Evolutionary conservation across 306 rosid species (phyloP).

Genomic region (Cucumis cinereus): DNA sequence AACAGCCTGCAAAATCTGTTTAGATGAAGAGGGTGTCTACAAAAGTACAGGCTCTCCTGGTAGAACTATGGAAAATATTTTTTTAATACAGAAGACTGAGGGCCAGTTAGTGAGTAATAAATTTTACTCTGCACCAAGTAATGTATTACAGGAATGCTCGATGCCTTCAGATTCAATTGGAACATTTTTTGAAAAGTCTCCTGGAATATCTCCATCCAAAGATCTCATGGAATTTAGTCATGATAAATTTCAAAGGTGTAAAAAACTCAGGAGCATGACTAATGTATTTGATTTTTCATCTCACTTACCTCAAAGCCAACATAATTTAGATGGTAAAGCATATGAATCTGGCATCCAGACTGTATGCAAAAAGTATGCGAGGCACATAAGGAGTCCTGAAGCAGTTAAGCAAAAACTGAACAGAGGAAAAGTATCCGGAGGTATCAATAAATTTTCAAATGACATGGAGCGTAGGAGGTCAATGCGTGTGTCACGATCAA

Average conservation of each 20-base stretch:
- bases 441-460: slow-evolving; percentile 8
- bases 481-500: slow-evolving; percentile 30
- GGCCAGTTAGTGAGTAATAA: slow-evolving; percentile 10
- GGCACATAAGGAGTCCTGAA: slow-evolving; percentile 14
- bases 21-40: slow-evolving; percentile 15
- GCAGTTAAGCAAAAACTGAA: slow-evolving; percentile 14
- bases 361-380: slow-evolving; percentile 14
- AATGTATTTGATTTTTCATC: slow-evolving; percentile 11
- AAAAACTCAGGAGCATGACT: slow-evolving; percentile 1
- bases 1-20: slow-evolving; percentile 30
- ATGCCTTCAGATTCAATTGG: slow-evolving; percentile 1
- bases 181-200: slow-evolving; percentile 7
- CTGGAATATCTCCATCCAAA: neutral
- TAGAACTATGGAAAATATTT: slow-evolving; percentile 12
- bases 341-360: slow-evolving; percentile 14
- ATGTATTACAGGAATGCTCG: slow-evolving; percentile 2
- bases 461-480: slow-evolving; percentile 1
- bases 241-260: slow-evolving; percentile 8
- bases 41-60: slow-evolving; percentile 6
- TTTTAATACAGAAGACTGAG: slow-evolving; percentile 13
- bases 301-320: slow-evolving; percentile 24
- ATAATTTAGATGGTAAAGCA: slow-evolving; percentile 10
- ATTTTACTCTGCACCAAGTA: neutral
- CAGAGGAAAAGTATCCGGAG: slow-evolving; percentile 7
- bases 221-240: neutral